Conservation (phyloP, 2,329 filamentous ascomycete genomes). For the Zymoseptoria pseudotritici region DNA sequence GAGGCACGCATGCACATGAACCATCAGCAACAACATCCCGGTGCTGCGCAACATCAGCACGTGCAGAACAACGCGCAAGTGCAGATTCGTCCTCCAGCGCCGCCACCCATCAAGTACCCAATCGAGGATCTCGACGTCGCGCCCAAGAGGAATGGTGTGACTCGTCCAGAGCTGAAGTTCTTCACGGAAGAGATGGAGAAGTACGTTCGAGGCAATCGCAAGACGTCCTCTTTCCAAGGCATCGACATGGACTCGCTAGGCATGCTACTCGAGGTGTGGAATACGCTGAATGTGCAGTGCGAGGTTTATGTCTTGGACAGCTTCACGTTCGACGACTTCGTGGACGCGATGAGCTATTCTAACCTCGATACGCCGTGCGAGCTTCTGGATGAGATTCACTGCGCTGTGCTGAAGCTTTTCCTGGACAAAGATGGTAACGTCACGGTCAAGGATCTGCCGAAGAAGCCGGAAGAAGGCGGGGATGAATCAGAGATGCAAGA, state of each 20-base stretch:
- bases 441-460: constrained; percentile 56
- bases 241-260: constrained; percentile 83
- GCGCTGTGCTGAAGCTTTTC: constrained; percentile 78
- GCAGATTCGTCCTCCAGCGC: constrained; percentile 47
- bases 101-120: constrained; percentile 81
- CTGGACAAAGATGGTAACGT: constrained; percentile 75
- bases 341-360: constrained; percentile 70
- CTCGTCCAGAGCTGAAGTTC: constrained; percentile 71
- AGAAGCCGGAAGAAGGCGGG: constrained; percentile 65
- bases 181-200: constrained; percentile 49
- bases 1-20: constrained; percentile 12
- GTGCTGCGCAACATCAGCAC: constrained; percentile 41
- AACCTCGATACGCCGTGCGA: constrained; percentile 70
- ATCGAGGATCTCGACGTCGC: constrained; percentile 87
- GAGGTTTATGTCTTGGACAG: constrained; percentile 91
- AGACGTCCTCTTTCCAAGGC: constrained; percentile 36
- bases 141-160: constrained; percentile 53
- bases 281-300: constrained; percentile 96
- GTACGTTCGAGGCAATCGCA: constrained; percentile 30
- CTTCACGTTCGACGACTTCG: constrained; percentile 94
- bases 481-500: constrained; percentile 63
- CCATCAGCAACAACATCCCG: constrained; percentile 24
- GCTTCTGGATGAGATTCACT: constrained; percentile 84
- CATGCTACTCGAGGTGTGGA: constrained; percentile 82
- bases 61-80: constrained; percentile 14